Conservation (phyloP, 225 moss, liverwort and hornwort species). For the Physcomitrellopsis africana region DNA sequence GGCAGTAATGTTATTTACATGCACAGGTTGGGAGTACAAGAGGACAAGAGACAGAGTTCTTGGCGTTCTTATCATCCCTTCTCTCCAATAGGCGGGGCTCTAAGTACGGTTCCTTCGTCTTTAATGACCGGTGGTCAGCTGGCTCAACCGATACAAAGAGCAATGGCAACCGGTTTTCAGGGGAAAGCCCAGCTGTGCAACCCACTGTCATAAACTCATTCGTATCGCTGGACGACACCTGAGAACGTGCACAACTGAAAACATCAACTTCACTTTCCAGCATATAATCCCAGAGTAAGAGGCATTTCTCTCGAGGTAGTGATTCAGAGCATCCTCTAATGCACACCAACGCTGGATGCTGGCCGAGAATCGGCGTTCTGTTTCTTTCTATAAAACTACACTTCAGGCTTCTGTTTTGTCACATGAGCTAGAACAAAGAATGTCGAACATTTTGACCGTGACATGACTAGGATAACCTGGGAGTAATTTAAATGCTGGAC, state of each 20-base stretch:
- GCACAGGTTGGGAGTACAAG: conserved; percentile 30
- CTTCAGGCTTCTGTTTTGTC: conserved; percentile 14
- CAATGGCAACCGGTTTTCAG: conserved; percentile 48
- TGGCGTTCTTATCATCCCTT: conserved; percentile 30
- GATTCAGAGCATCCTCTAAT: not conserved
- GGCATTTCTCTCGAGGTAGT: conserved; percentile 3
- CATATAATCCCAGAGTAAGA: conserved; percentile 13
- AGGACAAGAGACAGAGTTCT: conserved; percentile 29
- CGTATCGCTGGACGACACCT: conserved; percentile 19
- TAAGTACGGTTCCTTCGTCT: conserved; percentile 42
- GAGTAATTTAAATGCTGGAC: conserved; percentile 28
- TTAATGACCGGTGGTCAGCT: conserved; percentile 38
- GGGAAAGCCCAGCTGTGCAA: conserved; percentile 46
- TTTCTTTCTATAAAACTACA: conserved; percentile 16
- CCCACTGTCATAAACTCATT: conserved; percentile 34
- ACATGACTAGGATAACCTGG: conserved; percentile 21
- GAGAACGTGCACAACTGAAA: conserved; percentile 28
- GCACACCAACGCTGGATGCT: conserved; percentile 6
- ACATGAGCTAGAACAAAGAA: not conserved
- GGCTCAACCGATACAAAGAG: conserved; percentile 44
- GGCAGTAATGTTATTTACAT: conserved; percentile 23
- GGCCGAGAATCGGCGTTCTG: conserved; percentile 1
- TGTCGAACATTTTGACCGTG: conserved; percentile 23
- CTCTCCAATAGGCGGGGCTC: conserved; percentile 28
- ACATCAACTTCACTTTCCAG: conserved; percentile 19